Evolutionary conservation across 805 yeast genomes (phyloP).

Genomic region (Kluyveromyces dobzhanskii): DNA sequence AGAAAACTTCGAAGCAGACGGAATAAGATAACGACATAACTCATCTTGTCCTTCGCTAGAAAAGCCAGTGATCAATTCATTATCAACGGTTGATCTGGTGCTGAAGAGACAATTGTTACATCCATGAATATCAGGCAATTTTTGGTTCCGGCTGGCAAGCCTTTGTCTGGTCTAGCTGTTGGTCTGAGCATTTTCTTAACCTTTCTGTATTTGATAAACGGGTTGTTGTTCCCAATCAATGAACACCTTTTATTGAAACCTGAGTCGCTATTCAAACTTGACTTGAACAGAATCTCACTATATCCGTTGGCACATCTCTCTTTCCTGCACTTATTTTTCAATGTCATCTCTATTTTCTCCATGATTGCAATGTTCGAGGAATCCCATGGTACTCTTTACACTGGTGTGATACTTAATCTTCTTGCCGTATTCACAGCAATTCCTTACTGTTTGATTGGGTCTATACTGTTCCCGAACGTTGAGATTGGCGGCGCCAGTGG

Average conservation of each 20-base stretch:
- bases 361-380: conserved; percentile 61
- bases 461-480: conserved; percentile 40
- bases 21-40: no score
- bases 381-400: conserved; percentile 73
- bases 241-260: conserved; percentile 46
- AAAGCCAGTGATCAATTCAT: no score
- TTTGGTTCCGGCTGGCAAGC: conserved; percentile 15
- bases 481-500: conserved; percentile 65
- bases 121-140: conserved; percentile 8
- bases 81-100: no score
- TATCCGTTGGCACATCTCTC: conserved; percentile 66
- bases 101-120: no score
- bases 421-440: conserved; percentile 64
- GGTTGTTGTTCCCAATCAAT: conserved; percentile 19
- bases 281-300: conserved; percentile 40
- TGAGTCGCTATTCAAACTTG: conserved; percentile 39
- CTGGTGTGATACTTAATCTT: conserved; percentile 71
- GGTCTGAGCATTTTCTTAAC: conserved; percentile 52
- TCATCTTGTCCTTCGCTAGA: no score
- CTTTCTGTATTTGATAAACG: conserved; percentile 34
- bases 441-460: conserved; percentile 43
- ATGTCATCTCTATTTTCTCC: conserved; percentile 47
- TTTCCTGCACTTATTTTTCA: conserved; percentile 52
- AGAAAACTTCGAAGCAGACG: no score
- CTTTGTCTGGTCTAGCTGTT: conserved; percentile 53